A percentile compares a stretch with the other conserved stretches of the same genome.
phyloP scores from a whole-genome alignment of 78 protist species.

The Cyanophora paradoxa region DNA sequence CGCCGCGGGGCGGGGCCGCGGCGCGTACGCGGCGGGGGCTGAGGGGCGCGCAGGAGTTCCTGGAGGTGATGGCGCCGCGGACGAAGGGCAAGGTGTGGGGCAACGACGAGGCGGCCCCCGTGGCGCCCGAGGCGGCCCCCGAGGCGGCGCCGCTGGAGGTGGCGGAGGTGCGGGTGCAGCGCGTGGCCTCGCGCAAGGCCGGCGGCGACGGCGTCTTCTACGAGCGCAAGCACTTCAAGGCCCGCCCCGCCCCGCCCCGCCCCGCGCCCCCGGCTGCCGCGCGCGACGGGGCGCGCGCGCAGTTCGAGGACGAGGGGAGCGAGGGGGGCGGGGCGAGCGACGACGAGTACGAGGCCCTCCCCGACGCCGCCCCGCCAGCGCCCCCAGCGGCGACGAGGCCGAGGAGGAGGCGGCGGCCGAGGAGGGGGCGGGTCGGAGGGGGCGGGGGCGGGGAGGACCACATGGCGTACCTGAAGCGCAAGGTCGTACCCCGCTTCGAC shows the following conservation, averaged over 20 bases:
- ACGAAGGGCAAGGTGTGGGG: constrained; percentile 1
- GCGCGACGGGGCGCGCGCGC: no score
- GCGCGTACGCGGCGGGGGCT: no score
- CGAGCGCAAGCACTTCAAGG: constrained; percentile 8
- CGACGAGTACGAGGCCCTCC: constrained; percentile 6
- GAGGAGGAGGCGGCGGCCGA: background rate
- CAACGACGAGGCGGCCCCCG: background rate
- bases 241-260: no score
- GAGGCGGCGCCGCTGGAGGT: background rate
- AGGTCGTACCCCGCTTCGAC: background rate
- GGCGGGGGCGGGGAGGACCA: background rate
- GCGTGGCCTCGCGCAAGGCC: background rate
- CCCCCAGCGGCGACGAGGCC: background rate
- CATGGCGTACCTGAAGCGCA: background rate
- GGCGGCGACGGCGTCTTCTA: constrained; percentile 20
- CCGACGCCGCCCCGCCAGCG: background rate
- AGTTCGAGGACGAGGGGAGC: constrained; percentile 15
- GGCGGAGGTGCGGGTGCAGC: background rate
- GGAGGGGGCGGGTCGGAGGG: no score
- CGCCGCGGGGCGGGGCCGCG: no score
- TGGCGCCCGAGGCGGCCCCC: background rate
- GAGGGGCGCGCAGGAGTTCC: background rate
- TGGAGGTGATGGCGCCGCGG: background rate
- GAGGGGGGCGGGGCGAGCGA: background rate
- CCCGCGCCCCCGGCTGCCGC: no score